Evolutionary conservation across 306 rosid species (phyloP).

Genomic region (Pyrus communis): DNA sequence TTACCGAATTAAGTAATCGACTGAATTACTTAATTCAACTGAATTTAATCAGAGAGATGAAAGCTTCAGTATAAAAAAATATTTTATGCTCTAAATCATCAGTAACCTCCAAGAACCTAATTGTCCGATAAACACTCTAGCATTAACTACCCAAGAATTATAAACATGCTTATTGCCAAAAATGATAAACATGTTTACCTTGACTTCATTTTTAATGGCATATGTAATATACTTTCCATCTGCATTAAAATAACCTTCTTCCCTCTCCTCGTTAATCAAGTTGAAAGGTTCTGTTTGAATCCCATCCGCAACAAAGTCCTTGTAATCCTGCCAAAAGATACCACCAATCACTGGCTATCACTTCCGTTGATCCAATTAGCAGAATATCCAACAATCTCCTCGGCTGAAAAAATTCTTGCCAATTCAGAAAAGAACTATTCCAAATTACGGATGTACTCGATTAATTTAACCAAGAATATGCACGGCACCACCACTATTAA

Average conservation of each 20-base stretch:
- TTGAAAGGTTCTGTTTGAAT: conserved; percentile 86
- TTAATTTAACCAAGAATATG: not conserved
- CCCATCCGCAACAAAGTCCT: conserved; percentile 61
- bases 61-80: no score
- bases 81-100: not conserved
- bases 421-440: conserved; percentile 1
- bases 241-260: conserved; percentile 86
- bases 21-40: not conserved
- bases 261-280: conserved; percentile 63
- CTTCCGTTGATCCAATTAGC: no score
- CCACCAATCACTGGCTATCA: no score
- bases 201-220: conserved; percentile 47
- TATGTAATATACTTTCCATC: conserved; percentile 76
- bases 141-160: no score
- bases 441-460: not conserved
- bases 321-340: conserved; percentile 21
- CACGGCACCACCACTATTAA: not conserved
- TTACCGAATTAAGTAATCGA: not conserved
- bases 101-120: not conserved
- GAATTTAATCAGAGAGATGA: no score
- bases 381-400: not conserved
- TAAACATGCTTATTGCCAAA: not conserved
- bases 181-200: not conserved
- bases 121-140: not conserved
- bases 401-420: conserved; percentile 1